phyloP scores from a whole-genome alignment of 2,329 filamentous ascomycete species.

The Xylariaceae sp. region DNA sequence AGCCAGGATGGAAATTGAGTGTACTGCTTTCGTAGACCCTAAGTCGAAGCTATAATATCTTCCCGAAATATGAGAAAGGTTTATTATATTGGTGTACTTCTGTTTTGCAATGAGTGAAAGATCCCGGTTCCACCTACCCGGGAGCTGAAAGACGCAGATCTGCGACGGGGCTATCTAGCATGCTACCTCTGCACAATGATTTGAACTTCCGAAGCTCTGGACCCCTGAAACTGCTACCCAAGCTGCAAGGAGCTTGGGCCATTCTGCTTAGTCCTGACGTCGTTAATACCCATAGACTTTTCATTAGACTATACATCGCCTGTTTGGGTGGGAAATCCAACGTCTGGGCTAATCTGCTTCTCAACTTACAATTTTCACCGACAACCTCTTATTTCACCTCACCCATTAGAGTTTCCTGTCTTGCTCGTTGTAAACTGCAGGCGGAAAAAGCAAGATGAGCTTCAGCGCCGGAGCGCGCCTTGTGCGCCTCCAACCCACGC shows the following conservation, averaged over 20 bases:
- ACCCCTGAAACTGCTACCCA: background rate
- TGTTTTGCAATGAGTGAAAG: too few species aligned
- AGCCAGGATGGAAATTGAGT: slow-evolving; percentile 78
- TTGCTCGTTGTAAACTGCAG: background rate
- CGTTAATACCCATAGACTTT: slow-evolving; percentile 1
- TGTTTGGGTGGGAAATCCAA: too few species aligned
- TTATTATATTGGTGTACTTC: too few species aligned
- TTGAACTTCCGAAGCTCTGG: too few species aligned
- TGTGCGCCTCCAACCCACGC: slow-evolving; percentile 30
- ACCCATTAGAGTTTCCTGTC: background rate
- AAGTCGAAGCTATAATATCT: slow-evolving; percentile 30
- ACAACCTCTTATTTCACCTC: background rate
- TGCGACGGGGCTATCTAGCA: too few species aligned
- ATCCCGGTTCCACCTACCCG: too few species aligned
- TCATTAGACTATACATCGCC: too few species aligned
- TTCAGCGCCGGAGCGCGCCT: slow-evolving; percentile 34
- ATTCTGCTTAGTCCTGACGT: slow-evolving; percentile 8
- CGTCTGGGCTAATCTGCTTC: too few species aligned
- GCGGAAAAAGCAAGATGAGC: slow-evolving; percentile 25
- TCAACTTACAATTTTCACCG: too few species aligned
- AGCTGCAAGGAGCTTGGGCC: slow-evolving; percentile 8
- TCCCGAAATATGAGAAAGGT: too few species aligned
- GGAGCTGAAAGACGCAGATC: too few species aligned
- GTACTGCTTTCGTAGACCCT: slow-evolving; percentile 56
- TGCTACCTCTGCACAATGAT: too few species aligned